Evolutionary conservation across 2,329 filamentous ascomycete genomes (phyloP).

Genomic region (Penicillium sp.): DNA sequence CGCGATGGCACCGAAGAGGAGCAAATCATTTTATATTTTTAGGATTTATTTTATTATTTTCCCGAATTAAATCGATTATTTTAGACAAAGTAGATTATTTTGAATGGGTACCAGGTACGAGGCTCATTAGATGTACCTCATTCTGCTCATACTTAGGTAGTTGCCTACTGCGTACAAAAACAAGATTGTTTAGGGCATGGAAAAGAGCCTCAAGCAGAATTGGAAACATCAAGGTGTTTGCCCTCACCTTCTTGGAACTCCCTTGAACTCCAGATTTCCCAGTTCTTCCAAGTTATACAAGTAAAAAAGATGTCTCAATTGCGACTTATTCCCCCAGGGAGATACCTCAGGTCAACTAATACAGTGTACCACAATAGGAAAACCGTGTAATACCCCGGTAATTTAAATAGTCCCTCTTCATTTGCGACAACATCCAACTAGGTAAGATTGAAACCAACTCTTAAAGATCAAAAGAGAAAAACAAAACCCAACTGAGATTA

Average conservation of each 20-base stretch:
- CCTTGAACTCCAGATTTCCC: too few relatives aligned
- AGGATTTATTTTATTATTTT: slow-evolving; percentile 3
- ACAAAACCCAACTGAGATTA: slow-evolving; percentile 12
- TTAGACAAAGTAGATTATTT: slow-evolving; percentile 6
- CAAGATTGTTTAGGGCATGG: too few relatives aligned
- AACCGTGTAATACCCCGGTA: neutral
- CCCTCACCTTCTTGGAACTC: neutral
- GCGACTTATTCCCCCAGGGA: neutral
- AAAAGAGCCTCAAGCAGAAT: neutral
- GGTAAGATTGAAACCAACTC: too few relatives aligned
- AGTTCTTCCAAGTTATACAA: neutral
- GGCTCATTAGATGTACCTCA: neutral
- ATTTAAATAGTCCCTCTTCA: neutral
- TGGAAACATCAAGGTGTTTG: neutral
- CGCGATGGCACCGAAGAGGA: slow-evolving; percentile 15
- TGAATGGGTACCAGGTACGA: slow-evolving; percentile 7
- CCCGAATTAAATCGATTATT: slow-evolving; percentile 2
- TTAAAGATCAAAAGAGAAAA: neutral
- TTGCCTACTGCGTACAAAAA: too few relatives aligned
- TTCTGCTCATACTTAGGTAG: too few relatives aligned
- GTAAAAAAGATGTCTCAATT: neutral
- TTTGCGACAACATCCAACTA: too few relatives aligned
- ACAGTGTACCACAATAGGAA: slow-evolving; percentile 1
- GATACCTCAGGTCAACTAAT: neutral
- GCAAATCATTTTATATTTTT: neutral